These are phyloP conservation scores for Starmera quercuum DNA, from an alignment of 805 yeast genomes.

Conservation along the genomic window DNA sequence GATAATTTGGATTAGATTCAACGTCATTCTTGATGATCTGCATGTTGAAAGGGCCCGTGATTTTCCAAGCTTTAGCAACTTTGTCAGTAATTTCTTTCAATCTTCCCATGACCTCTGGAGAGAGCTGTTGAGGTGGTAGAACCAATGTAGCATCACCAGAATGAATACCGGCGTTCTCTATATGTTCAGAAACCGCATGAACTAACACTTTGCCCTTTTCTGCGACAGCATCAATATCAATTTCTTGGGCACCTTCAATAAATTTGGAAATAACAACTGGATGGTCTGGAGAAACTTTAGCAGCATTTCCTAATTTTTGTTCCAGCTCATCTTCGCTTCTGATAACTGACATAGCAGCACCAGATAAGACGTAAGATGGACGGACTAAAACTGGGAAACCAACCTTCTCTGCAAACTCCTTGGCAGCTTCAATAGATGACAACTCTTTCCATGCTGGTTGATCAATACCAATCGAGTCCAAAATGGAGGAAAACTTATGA, in stretches of 20 bases:
- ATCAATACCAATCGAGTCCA: constrained; percentile 88
- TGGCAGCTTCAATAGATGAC: constrained; percentile 80
- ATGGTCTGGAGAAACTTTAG: constrained; percentile 90
- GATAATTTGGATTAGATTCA: constrained; percentile 46
- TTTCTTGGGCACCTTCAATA: constrained; percentile 93
- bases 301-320: constrained; percentile 75
- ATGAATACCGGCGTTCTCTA: constrained; percentile 97
- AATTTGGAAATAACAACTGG: constrained; percentile 97
- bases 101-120: constrained; percentile 57
- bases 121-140: constrained; percentile 82
- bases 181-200: constrained; percentile 96
- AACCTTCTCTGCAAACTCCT: constrained; percentile 73
- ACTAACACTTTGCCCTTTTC: constrained; percentile 79
- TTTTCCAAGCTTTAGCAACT: constrained; percentile 90
- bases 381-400: constrained; percentile 95
- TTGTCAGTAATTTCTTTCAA: constrained; percentile 85
- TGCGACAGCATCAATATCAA: constrained; percentile 96
- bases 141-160: constrained; percentile 97
- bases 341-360: constrained; percentile 98
- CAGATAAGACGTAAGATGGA: constrained; percentile 94
- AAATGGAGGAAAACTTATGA: constrained; percentile 91
- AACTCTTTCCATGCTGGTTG: constrained; percentile 98
- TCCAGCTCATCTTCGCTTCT: constrained; percentile 73
- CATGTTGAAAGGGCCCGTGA: constrained; percentile 98
- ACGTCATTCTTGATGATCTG: constrained; percentile 81